Percentiles rank a stretch among this genome's conserved stretches.
phyloP scores from a whole-genome alignment of 2,329 filamentous ascomycete species.

The Myriosclerotinia duriaeana region DNA sequence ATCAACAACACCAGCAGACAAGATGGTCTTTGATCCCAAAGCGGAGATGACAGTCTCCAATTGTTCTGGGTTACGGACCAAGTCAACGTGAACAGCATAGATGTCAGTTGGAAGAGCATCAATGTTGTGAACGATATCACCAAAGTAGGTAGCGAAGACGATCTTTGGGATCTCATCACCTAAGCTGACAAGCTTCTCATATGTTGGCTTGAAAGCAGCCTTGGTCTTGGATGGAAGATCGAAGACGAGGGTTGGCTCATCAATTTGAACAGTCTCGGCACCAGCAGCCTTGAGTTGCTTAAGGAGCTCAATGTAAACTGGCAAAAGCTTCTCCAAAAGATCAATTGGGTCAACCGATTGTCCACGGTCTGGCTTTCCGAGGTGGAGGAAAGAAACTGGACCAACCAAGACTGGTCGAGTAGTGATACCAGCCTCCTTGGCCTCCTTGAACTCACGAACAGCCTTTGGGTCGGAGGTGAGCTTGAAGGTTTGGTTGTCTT shows the following conservation, averaged over 20 bases:
- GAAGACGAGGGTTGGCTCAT: conserved; percentile 95
- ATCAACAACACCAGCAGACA: conserved; percentile 95
- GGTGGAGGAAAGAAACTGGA: conserved; percentile 94
- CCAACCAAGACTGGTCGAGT: conserved; percentile 95
- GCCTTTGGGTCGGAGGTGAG: conserved; percentile 87
- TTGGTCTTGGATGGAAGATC: conserved; percentile 88
- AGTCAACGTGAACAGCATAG: conserved; percentile 88
- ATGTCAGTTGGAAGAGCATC: conserved; percentile 78
- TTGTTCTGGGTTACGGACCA: conserved; percentile 98
- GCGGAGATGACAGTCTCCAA: conserved; percentile 79
- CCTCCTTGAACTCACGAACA: conserved; percentile 90
- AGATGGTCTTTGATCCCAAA: conserved; percentile 82
- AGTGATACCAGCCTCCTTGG: conserved; percentile 90
- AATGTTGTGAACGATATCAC: conserved; percentile 98
- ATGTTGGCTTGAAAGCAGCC: conserved; percentile 96
- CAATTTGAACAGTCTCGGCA: conserved; percentile 95
- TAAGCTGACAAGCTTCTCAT: conserved; percentile 79
- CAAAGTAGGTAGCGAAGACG: conserved; percentile 95
- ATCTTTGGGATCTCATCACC: conserved; percentile 83
- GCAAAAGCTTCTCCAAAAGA: conserved; percentile 88
- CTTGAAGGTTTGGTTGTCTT: conserved; percentile 96
- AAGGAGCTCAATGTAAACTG: conserved; percentile 91
- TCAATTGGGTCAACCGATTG: conserved; percentile 91
- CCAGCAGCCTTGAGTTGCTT: conserved; percentile 92
- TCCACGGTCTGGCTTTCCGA: conserved; percentile 96